A percentile compares a stretch with the other conserved stretches of the same genome.
These are phyloP conservation scores for Colletotrichum chrysophilum DNA, from an alignment of 2,329 filamentous ascomycete genomes.

Conservation along the genomic window DNA sequence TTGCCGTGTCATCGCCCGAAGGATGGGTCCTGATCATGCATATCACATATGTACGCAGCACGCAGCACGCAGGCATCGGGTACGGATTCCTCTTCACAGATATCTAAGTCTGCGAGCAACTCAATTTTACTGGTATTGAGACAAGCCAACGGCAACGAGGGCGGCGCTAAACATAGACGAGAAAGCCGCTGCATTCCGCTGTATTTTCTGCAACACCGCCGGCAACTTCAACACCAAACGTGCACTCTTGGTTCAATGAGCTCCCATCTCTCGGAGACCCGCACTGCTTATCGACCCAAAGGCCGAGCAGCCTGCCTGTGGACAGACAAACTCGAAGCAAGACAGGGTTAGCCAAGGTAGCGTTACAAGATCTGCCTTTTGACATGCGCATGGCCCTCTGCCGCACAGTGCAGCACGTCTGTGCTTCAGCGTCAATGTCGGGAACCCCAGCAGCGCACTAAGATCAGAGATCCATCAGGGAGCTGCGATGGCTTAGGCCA, in stretches of 20 bases:
- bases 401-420: conserved; percentile 23
- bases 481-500: neutral
- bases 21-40: neutral
- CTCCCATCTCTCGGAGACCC: neutral
- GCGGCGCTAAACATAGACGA: neutral
- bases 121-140: neutral
- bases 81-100: conserved; percentile 1
- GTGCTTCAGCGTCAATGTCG: conserved; percentile 10
- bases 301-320: neutral
- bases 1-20: neutral
- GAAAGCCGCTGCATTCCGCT: neutral
- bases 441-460: conserved; percentile 12
- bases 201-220: neutral
- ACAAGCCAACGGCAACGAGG: neutral
- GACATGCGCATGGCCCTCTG: conserved; percentile 22
- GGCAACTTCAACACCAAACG: neutral
- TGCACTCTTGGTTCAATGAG: neutral
- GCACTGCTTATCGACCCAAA: neutral
- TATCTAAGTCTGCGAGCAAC: neutral
- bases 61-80: neutral
- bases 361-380: conserved; percentile 21
- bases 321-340: neutral
- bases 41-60: neutral
- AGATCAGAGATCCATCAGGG: conserved; percentile 17
- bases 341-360: conserved; percentile 16